These are phyloP conservation scores for Leucocoprinus birnbaumii DNA, from an alignment of 768 basidiomycete genomes.

Conservation along the genomic window DNA sequence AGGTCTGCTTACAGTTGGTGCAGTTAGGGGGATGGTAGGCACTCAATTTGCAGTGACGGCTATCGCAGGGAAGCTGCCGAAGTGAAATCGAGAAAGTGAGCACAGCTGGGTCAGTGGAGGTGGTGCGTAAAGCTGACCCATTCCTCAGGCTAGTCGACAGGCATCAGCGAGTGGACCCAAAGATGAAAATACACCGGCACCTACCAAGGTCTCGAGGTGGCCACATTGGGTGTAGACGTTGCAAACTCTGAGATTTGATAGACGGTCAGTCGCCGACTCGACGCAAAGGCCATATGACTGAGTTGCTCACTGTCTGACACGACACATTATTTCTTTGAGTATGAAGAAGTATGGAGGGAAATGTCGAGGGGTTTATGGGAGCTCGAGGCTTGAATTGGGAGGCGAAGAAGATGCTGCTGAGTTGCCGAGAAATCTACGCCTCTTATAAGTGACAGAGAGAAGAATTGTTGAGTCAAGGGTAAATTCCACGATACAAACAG, in stretches of 20 bases:
- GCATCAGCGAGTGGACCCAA: neutral
- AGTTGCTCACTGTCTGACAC: constrained; percentile 47
- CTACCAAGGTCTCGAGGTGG: constrained; percentile 41
- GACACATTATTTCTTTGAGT: constrained; percentile 40
- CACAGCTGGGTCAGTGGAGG: neutral
- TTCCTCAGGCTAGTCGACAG: constrained; percentile 24
- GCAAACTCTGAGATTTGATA: constrained; percentile 32
- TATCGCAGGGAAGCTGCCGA: constrained; percentile 46
- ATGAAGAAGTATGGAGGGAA: constrained; percentile 13
- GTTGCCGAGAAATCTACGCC: no score
- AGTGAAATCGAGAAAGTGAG: constrained; percentile 10
- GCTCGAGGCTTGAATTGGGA: constrained; percentile 7
- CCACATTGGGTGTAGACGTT: constrained; percentile 44
- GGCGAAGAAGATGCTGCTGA: neutral
- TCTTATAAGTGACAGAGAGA: no score
- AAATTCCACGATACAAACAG: no score
- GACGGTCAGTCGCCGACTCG: neutral
- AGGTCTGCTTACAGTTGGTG: constrained; percentile 36
- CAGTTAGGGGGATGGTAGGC: constrained; percentile 46
- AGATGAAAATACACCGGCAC: constrained; percentile 14
- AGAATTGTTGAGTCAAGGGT: no score
- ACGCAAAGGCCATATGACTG: neutral
- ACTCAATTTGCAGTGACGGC: constrained; percentile 50
- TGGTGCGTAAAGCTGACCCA: constrained; percentile 23
- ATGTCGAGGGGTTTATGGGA: neutral